phyloP scores from a whole-genome alignment of 345 rosid species.

The Carallia brachiata region DNA sequence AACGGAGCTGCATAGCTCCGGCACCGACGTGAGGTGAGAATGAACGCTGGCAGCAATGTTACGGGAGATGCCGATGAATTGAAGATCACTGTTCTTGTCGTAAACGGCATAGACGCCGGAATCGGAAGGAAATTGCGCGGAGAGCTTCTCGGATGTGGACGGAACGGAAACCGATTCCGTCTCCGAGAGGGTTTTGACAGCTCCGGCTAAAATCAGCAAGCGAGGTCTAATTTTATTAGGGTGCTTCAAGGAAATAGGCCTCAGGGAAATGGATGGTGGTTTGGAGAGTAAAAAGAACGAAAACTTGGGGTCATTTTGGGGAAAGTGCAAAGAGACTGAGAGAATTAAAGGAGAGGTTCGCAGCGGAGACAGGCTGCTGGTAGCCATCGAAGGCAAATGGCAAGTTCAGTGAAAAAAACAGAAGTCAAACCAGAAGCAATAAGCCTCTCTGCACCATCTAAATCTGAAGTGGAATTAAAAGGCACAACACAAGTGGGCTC shows the following conservation, averaged over 20 bases:
- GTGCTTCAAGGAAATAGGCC: slow-evolving; percentile 43
- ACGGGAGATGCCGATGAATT: slow-evolving; percentile 81
- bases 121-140: slow-evolving; percentile 41
- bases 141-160: slow-evolving; percentile 31
- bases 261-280: slow-evolving; percentile 36
- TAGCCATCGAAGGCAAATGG: slow-evolving; percentile 40
- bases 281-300: slow-evolving; percentile 40
- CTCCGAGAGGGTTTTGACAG: slow-evolving; percentile 50
- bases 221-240: slow-evolving; percentile 29
- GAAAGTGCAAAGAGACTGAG: slow-evolving; percentile 12
- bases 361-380: slow-evolving; percentile 38
- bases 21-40: slow-evolving; percentile 59
- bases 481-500: slow-evolving; percentile 2
- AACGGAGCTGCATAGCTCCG: slow-evolving; percentile 70
- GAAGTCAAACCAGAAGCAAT: not conserved
- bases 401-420: not conserved
- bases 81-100: slow-evolving; percentile 59
- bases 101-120: slow-evolving; percentile 82
- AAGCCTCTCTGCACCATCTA: no score
- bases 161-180: slow-evolving; percentile 43
- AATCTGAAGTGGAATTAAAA: not conserved
- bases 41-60: slow-evolving; percentile 71
- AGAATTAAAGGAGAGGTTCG: slow-evolving; percentile 38
- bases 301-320: slow-evolving; percentile 43
- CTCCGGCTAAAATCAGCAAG: slow-evolving; percentile 34